phyloP scores from a whole-genome alignment of 2,329 filamentous ascomycete species.

The Alternaria sp. region DNA sequence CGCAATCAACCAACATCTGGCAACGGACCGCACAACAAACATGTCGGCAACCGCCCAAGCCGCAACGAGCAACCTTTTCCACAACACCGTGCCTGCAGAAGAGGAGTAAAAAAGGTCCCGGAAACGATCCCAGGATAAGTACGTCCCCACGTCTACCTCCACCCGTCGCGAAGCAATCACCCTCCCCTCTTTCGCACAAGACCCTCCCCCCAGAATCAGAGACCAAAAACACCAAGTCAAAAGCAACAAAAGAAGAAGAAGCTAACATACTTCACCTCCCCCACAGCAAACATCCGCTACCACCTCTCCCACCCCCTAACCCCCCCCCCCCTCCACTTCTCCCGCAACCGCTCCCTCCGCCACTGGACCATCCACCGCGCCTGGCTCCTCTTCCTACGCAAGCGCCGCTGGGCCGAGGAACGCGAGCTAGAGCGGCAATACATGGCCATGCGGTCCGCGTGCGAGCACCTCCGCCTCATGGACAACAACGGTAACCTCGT shows the following conservation, averaged over 20 bases:
- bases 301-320: conserved; percentile 73
- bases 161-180: too few relatives aligned
- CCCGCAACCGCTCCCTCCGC: conserved; percentile 82
- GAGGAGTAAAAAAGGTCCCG: conserved; percentile 30
- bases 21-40: conserved; percentile 16
- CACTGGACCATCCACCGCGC: conserved; percentile 99
- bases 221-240: too few relatives aligned
- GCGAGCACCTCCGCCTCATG: conserved; percentile 76
- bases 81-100: conserved; percentile 41
- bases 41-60: conserved; percentile 18
- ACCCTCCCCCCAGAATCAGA: too few relatives aligned
- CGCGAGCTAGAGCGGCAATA: conserved; percentile 80
- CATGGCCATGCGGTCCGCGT: conserved; percentile 82
- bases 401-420: conserved; percentile 70
- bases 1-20: conserved; percentile 16
- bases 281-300: conserved; percentile 66
- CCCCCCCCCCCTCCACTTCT: conserved; percentile 84
- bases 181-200: too few relatives aligned
- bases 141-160: conserved; percentile 12
- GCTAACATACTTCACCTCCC: background rate
- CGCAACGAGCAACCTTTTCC: conserved; percentile 35
- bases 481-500: conserved; percentile 54
- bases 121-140: conserved; percentile 46
- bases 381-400: conserved; percentile 81
- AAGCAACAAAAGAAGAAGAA: background rate